phyloP scores from a whole-genome alignment of 129 eudicot species.

The Centrapalus pauciflorus region DNA sequence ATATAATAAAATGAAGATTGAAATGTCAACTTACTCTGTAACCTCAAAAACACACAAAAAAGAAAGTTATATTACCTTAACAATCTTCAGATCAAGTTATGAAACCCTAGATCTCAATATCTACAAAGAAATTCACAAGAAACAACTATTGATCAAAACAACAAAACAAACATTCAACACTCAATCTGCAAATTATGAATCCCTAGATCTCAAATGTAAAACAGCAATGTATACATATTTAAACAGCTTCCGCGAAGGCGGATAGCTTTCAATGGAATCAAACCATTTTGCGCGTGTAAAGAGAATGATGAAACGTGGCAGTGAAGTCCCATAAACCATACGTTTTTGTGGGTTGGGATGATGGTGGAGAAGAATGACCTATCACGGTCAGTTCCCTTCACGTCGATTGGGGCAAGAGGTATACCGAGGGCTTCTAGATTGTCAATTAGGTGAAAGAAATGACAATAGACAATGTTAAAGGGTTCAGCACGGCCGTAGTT shows the following conservation, averaged over 20 bases:
- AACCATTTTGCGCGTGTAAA: too few species aligned
- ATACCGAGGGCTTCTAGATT: constrained; percentile 21
- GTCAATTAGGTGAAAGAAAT: neutral
- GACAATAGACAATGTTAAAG: neutral
- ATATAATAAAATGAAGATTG: neutral
- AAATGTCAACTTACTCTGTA: neutral
- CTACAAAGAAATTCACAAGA: too few species aligned
- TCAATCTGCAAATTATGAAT: too few species aligned
- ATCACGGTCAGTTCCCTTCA: constrained; percentile 8
- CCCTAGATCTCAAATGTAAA: too few species aligned
- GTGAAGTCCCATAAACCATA: constrained; percentile 21
- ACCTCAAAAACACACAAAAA: neutral
- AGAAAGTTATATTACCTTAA: constrained; percentile 52
- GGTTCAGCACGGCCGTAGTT: constrained; percentile 17
- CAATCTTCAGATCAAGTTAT: constrained; percentile 89
- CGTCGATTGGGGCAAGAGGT: constrained; percentile 26
- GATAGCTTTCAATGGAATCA: too few species aligned
- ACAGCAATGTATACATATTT: too few species aligned
- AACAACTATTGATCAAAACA: too few species aligned
- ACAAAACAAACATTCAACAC: too few species aligned
- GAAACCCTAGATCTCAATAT: too few species aligned
- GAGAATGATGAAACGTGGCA: constrained; percentile 14
- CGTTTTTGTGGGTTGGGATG: neutral
- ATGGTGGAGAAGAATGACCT: constrained; percentile 29
- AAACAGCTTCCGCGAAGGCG: too few species aligned